Percentiles rank a stretch among this genome's conserved stretches.
Evolutionary conservation across 208 protist species (phyloP).

Genomic region (Lotmaria passim): DNA sequence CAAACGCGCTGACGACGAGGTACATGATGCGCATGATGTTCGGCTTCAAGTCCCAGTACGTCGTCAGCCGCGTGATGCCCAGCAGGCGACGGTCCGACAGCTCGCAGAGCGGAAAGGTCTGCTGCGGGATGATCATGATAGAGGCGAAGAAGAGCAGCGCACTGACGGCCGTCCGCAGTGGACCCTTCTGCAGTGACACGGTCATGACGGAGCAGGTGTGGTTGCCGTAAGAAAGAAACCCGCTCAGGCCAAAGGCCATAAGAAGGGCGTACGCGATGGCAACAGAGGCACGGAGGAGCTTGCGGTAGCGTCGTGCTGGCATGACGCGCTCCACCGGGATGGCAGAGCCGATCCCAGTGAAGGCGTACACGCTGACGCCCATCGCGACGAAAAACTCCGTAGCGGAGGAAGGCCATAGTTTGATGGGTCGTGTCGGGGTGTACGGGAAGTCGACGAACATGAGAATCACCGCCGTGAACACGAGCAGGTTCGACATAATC

Average conservation of each 20-base stretch:
- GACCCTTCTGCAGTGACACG: slow-evolving; percentile 47
- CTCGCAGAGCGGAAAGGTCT: slow-evolving; percentile 62
- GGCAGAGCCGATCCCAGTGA: slow-evolving; percentile 55
- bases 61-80: slow-evolving; percentile 41
- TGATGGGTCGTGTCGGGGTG: slow-evolving; percentile 24
- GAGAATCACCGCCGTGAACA: slow-evolving; percentile 45
- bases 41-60: slow-evolving; percentile 47
- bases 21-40: slow-evolving; percentile 51
- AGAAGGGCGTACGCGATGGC: slow-evolving; percentile 34
- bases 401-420: slow-evolving; percentile 42
- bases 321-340: slow-evolving; percentile 54
- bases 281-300: slow-evolving; percentile 44
- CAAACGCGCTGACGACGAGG: slow-evolving; percentile 39
- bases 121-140: slow-evolving; percentile 56
- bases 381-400: slow-evolving; percentile 56
- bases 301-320: slow-evolving; percentile 38
- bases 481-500: slow-evolving; percentile 49
- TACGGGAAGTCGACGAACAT: slow-evolving; percentile 63
- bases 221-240: slow-evolving; percentile 51
- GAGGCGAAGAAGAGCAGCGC: slow-evolving; percentile 59
- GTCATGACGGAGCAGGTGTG: slow-evolving; percentile 68
- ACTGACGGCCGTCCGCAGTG: slow-evolving; percentile 50
- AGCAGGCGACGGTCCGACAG: slow-evolving; percentile 53
- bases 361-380: slow-evolving; percentile 63
- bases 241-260: slow-evolving; percentile 50